Evolutionary conservation across 805 yeast genomes (phyloP).

Genomic region (Starmerella apicola): DNA sequence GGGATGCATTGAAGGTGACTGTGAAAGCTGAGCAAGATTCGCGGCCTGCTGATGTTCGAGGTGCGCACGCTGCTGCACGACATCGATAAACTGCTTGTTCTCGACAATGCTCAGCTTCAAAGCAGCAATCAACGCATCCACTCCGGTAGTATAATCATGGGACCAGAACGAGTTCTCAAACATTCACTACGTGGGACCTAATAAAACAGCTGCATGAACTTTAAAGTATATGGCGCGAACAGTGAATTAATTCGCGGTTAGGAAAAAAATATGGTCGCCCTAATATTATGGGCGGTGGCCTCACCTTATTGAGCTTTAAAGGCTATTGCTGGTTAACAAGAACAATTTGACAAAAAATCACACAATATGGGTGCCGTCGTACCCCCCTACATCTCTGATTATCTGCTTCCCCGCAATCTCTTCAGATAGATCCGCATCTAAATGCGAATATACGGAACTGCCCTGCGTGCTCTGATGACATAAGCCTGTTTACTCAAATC

Average conservation of each 20-base stretch:
- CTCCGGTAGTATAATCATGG: constrained; percentile 27
- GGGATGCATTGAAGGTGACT: constrained; percentile 25
- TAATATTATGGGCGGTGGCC: too few relatives aligned
- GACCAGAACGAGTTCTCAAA: constrained; percentile 27
- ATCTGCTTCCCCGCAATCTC: too few relatives aligned
- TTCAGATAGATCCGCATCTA: too few relatives aligned
- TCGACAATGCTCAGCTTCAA: constrained; percentile 46
- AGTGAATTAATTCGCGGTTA: background rate
- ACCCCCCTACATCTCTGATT: too few relatives aligned
- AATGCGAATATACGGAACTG: too few relatives aligned
- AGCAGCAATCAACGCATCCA: constrained; percentile 27
- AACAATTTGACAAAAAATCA: too few relatives aligned
- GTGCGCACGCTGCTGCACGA: constrained; percentile 53
- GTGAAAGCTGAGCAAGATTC: constrained; percentile 35
- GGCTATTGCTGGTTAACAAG: too few relatives aligned
- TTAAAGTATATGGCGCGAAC: background rate
- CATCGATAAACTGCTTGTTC: constrained; percentile 48
- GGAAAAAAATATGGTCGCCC: background rate
- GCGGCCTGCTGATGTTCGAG: constrained; percentile 54
- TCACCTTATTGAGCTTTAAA: too few relatives aligned
- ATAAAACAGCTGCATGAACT: background rate
- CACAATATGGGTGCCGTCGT: too few relatives aligned
- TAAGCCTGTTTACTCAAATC: too few relatives aligned
- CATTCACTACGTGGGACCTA: constrained; percentile 5
- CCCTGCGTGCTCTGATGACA: too few relatives aligned